Evolutionary conservation across 257 asterid genomes (phyloP), one percentile per base, ranked within the genome.

Genomic region (Hygrophila difformis): DNA sequence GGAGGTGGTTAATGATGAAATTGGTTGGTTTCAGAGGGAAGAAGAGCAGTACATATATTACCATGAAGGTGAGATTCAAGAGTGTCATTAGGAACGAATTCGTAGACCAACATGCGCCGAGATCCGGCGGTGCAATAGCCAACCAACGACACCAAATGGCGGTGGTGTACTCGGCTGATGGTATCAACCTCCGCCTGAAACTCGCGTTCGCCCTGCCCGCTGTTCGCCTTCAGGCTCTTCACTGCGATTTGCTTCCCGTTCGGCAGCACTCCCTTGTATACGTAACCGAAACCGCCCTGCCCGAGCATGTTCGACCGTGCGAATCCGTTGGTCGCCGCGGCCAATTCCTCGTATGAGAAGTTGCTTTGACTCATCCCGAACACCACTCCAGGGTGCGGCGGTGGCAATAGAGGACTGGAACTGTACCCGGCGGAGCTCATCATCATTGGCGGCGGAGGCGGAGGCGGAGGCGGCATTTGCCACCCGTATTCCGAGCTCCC

Each of bases 191-290:
- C 82, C 0, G 87, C 82, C 55, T 73, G 87, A 39, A 77, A 77
- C 51, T 77, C 87, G 24, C 87, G 64, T 22, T 77, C 82, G 6
- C 87, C 87, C 34, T 77, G 87, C 18, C 82, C 87, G 39, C 87
- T 77, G 15, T 71, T 71, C 0, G 76, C 23, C 54, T 77, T 77
- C 11, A 77, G 61, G 49, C 82, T 70, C 59, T 77, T 77, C 1
- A 77, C 82, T 0, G 87, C 87, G 12, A 77, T 8, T 10, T 73
- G 77, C 35, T 65, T 70, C 2, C 87, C 87, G 46, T 70, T 74
- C 1, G 79, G 77, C 36, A 77, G 45, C 1, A 77, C 70, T 3
- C 87, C 87, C 39, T 73, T 70, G 52, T 77, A 73, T 11, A 77
- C 87, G 19, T 55, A 77, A 1, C 87, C 87, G 8, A 77, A 77